Conservation (phyloP, 345 rosid genomes). For the Raphanus sativus region DNA sequence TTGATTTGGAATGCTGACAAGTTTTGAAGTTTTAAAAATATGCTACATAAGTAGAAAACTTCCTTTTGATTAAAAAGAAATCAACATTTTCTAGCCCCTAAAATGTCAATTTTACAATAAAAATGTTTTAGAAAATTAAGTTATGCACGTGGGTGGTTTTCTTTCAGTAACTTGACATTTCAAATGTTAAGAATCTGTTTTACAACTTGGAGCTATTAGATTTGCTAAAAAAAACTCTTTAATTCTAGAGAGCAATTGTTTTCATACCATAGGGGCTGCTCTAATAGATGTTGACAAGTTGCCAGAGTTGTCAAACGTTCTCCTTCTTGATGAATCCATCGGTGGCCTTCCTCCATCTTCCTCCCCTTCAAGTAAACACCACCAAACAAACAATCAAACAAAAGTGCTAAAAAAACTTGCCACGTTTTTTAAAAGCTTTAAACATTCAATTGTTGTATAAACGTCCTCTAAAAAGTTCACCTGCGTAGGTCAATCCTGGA, state of each 20-base stretch:
- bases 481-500: constrained; percentile 54
- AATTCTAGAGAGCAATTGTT: not conserved
- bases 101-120: not conserved
- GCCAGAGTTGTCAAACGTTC: constrained; percentile 59
- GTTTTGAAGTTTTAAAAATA: not conserved
- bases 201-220: constrained; percentile 19
- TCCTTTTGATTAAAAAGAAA: not conserved
- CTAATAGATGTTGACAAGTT: constrained; percentile 49
- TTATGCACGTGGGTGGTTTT: not conserved
- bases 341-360: constrained; percentile 55
- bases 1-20: not conserved
- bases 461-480: constrained; percentile 34
- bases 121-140: not conserved
- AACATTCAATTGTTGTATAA: not conserved
- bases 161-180: constrained; percentile 3
- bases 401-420: not conserved
- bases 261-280: constrained; percentile 52
- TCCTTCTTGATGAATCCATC: constrained; percentile 68
- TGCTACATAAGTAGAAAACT: not conserved
- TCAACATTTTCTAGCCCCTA: not conserved
- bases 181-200: not conserved
- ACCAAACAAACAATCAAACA: constrained; percentile 16
- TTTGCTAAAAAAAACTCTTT: constrained; percentile 8
- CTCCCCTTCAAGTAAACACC: constrained; percentile 50
- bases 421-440: not conserved